Evolutionary conservation across 495 filamentous ascomycete genomes (phyloP), one percentile per base, ranked within the genome.

Genomic region (Hypoxylon cercidicola): DNA sequence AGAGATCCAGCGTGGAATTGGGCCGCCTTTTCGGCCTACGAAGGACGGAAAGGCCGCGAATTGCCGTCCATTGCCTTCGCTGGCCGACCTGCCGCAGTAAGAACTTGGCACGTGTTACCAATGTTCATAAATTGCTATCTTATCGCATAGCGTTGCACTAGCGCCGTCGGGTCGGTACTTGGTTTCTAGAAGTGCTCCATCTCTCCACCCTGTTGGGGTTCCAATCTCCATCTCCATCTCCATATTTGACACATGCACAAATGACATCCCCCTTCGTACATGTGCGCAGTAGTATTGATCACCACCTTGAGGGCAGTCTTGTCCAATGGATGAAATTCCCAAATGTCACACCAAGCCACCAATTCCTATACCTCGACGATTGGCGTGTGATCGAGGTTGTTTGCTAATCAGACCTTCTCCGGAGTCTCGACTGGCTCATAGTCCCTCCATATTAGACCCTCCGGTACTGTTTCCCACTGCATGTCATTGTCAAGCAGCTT

Each of bases 41-140:
- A 59, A 43, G 54, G 37, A 58, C 16, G 41, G 32, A 40, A 28
- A 54, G 50, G 52, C 71, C 71, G 71, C 4, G 35, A 61, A 66
- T 71, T 71, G 68, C 71, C 71, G 71, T 20, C 41, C 62, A 64
- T 73, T 71, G 61, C 71, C 71, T 66, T 59, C 11, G 15, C 41
- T 68, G 54, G 37, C 71, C 68, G 71, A 43, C 53, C 48, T 55
- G 48, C 16, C 48, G 3, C 25, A 55, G 47, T 63, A 3, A 59
- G 47, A 51, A 19, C 60, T 63, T 63, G 52, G 60, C 60, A 35
- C 37, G 32, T 28, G 3, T 28, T 7, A 28, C 25, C 25, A 28
- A 28, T 7, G 25, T 37, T 34, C 13, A 12, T 56, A 51, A 51
- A 40, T 51, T 60, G 21, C 53, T 62, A 66, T 66, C 51, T 60